Conservation (phyloP, 441 rosid genomes). For the Syzygium syzygioides region DNA sequence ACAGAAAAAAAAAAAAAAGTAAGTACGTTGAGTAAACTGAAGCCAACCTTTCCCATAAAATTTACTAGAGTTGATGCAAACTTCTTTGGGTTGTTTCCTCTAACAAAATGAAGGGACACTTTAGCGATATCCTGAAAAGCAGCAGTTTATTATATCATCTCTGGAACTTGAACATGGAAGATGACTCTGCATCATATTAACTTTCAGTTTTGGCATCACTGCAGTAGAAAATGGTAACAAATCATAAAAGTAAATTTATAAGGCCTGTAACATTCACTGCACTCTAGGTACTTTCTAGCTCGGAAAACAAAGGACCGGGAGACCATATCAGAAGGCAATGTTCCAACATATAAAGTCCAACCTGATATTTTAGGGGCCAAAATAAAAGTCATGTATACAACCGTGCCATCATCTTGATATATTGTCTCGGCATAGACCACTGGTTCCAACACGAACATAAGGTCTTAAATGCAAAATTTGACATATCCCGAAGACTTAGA, state of each 20-base stretch:
- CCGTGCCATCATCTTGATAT: not conserved
- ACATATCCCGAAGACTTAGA: not conserved
- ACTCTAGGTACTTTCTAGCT: not conserved
- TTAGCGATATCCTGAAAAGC: conserved; percentile 78
- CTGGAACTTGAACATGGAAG: not conserved
- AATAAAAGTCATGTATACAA: not conserved
- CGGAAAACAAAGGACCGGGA: not conserved
- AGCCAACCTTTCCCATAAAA: conserved; percentile 88
- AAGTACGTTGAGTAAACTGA: not conserved
- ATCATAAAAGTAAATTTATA: not conserved
- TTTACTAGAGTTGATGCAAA: conserved; percentile 70
- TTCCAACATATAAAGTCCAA: not conserved
- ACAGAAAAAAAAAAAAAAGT: not conserved
- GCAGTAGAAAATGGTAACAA: not conserved
- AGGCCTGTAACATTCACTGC: not conserved
- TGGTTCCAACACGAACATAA: not conserved
- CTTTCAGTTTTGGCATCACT: not conserved
- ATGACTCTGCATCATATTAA: not conserved
- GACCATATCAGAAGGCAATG: not conserved
- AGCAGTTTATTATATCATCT: not conserved
- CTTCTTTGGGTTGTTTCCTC: conserved; percentile 66
- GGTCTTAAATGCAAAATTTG: not conserved
- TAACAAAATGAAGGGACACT: conserved; percentile 78
- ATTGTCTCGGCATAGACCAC: not conserved
- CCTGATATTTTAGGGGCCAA: not conserved